Conservation (phyloP, 768 basidiomycete genomes). For the Boletus fagicola region DNA sequence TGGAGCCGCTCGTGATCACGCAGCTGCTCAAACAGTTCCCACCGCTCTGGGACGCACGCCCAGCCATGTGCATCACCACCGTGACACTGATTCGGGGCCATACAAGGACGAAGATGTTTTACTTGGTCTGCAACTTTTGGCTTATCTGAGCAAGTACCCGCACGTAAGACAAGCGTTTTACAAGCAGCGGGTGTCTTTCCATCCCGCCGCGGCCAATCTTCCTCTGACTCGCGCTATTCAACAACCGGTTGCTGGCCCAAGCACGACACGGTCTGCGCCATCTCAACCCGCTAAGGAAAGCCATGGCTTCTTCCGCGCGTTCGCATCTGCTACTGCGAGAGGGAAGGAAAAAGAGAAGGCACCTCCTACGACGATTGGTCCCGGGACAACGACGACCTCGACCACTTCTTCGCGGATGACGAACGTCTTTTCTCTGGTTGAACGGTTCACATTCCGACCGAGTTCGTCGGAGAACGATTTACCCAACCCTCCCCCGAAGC, state of each 20-base stretch:
- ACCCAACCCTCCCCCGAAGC: conserved; percentile 63
- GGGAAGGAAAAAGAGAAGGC: conserved; percentile 49
- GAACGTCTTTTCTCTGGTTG: conserved; percentile 95
- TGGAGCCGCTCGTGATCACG: conserved; percentile 20
- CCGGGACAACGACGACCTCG: conserved; percentile 8
- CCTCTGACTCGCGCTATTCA: conserved; percentile 30
- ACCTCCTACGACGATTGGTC: conserved; percentile 17
- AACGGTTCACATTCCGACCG: conserved; percentile 94
- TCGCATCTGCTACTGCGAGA: conserved; percentile 41
- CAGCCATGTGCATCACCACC: conserved; percentile 40
- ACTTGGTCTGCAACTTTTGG: conserved; percentile 85
- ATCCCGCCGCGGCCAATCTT: conserved; percentile 61
- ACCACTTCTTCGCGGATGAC: conserved; percentile 49
- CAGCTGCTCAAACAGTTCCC: conserved; percentile 10
- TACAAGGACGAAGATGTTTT: conserved; percentile 96
- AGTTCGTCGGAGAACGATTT: conserved; percentile 76
- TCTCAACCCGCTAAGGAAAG: conserved; percentile 32
- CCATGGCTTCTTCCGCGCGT: conserved; percentile 46
- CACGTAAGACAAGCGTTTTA: conserved; percentile 97
- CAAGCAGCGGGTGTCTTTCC: conserved; percentile 78
- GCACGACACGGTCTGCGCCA: conserved; percentile 16
- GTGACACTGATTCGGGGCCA: conserved; percentile 51
- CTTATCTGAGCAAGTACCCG: conserved; percentile 96
- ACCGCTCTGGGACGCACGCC: conserved; percentile 21
- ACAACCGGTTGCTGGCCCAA: conserved; percentile 29